Conservation (phyloP, 2,329 filamentous ascomycete genomes). For the Cladophialophora carrionii region DNA sequence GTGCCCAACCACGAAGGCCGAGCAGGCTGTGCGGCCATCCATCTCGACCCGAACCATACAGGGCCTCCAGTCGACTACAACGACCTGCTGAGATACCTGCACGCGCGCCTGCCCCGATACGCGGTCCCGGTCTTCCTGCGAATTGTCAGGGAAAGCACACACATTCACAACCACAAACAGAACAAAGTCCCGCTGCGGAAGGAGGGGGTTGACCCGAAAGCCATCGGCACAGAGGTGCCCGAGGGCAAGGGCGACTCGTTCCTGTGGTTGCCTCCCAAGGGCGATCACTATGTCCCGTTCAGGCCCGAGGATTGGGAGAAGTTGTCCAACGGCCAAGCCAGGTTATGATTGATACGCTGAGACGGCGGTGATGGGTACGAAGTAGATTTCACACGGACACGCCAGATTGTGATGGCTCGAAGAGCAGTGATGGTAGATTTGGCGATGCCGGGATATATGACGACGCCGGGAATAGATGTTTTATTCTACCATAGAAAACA, state of each 20-base stretch:
- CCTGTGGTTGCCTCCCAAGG: slow-evolving; percentile 34
- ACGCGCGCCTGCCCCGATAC: slow-evolving; percentile 67
- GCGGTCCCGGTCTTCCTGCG: slow-evolving; percentile 76
- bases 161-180: slow-evolving; percentile 78
- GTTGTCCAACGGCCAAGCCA: slow-evolving; percentile 29
- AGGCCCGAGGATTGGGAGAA: slow-evolving; percentile 27
- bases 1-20: slow-evolving; percentile 81
- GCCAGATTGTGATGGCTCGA: neutral
- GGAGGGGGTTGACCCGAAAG: slow-evolving; percentile 37
- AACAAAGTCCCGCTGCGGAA: slow-evolving; percentile 68
- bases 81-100: slow-evolving; percentile 62
- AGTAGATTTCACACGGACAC: neutral
- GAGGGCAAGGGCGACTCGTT: slow-evolving; percentile 43
- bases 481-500: neutral
- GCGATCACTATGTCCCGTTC: slow-evolving; percentile 33
- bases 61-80: slow-evolving; percentile 60
- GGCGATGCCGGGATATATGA: neutral
- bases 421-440: neutral
- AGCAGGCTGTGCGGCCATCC: slow-evolving; percentile 77
- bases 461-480: too few species aligned
- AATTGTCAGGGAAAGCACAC: slow-evolving; percentile 60
- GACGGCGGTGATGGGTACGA: neutral
- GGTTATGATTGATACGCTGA: slow-evolving; percentile 42
- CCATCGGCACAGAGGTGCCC: slow-evolving; percentile 33
- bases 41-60: slow-evolving; percentile 54